Evolutionary conservation across 2,329 filamentous ascomycete species (phyloP), one percentile per base, ranked within the genome.

Genomic region (Myrmaecium sp.): DNA sequence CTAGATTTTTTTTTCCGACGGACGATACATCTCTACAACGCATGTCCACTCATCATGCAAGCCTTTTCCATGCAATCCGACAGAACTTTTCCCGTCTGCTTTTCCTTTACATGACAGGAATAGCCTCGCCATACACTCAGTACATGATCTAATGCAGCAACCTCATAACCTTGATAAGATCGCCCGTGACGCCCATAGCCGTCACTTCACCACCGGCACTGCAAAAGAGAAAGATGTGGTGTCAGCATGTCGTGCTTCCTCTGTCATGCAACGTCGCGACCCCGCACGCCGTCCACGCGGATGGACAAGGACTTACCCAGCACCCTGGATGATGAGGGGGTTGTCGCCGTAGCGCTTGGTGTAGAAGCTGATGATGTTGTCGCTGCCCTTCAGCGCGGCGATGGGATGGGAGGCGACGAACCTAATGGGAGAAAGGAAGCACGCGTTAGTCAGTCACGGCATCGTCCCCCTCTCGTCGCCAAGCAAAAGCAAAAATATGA

Each of bases 311-410:
- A 42, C 44, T 44, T 38, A 52, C 49, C 84, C 89, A 18, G 82
- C 83, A 32, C 89, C 89, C 59, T 95, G 86, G 36, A 98, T 71
- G 47, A 94, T 93, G 35, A 98, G 62, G 22, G 89, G 84, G 54
- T 86, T 91, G 47, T 63, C 67, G 31, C 83, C 83, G 48, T 98
- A 98, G 43, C 89, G 69, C 64, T 91, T 78, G 5, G 89, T 98
- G 57, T 94, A 92, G 63, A 98, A 94, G 62, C 76, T 92, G 49
- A 98, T 93, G 50, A 98, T 92, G 61, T 98, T 98, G 51, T 95
- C 89, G 52, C 84, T 95, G 18, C 89, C 89, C 66, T 93, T 92
- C 31, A 98, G 64, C 25, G 79, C 77, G 9, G 89, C 89, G 56
- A 98, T 94, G 8, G 89, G 80, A 47, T 91, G 82, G 33, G 77